Evolutionary conservation across 139 green algal genomes (phyloP).

Genomic region (Coelastrella sp.): DNA sequence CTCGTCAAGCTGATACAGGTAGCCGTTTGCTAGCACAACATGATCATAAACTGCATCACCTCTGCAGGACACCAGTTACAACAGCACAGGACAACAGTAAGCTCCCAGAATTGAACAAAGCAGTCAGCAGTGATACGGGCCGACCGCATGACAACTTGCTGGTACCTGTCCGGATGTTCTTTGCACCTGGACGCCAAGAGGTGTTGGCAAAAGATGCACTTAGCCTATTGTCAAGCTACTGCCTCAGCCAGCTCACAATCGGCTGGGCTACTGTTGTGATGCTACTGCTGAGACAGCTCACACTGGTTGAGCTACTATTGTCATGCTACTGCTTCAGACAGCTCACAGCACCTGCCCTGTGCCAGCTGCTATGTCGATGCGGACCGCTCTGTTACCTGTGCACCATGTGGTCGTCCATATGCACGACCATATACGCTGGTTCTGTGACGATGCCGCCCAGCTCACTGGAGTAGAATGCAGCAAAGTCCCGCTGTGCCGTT

Average conservation of each 20-base stretch:
- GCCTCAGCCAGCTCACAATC: too few species aligned
- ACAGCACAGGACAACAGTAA: neutral
- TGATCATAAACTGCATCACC: constrained; percentile 7
- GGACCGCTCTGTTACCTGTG: constrained; percentile 52
- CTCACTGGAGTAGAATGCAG: constrained; percentile 85
- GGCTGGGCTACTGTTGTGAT: too few species aligned
- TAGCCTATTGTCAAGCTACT: too few species aligned
- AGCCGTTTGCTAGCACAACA: constrained; percentile 68
- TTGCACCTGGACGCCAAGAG: too few species aligned
- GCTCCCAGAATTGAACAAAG: too few species aligned
- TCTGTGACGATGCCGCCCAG: constrained; percentile 88
- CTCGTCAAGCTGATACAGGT: constrained; percentile 84
- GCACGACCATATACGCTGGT: constrained; percentile 81
- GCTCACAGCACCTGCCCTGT: neutral
- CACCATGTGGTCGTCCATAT: constrained; percentile 93
- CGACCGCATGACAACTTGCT: too few species aligned
- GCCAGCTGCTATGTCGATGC: neutral
- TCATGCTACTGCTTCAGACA: neutral
- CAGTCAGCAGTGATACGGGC: too few species aligned
- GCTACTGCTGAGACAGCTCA: too few species aligned
- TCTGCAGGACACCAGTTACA: neutral
- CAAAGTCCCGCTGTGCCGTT: constrained; percentile 48
- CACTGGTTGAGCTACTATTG: neutral
- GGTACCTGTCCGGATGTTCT: too few species aligned
- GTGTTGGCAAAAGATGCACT: too few species aligned